Percentiles rank a stretch among this genome's conserved stretches.
phyloP scores from a whole-genome alignment of 495 filamentous ascomycete species.

The Talaromyces ruber region DNA sequence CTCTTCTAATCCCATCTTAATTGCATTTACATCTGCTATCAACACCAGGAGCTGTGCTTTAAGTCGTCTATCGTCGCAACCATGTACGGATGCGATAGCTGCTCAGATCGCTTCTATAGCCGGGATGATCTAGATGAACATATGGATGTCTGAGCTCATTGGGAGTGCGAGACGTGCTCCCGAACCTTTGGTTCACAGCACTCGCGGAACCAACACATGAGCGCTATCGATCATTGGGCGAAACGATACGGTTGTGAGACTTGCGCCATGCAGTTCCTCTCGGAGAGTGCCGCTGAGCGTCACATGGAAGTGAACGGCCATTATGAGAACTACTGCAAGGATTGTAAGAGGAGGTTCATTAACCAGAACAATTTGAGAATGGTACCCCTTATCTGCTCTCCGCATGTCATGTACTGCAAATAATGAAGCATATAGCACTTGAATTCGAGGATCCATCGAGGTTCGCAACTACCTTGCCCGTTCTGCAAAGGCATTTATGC shows the following conservation, averaged over 20 bases:
- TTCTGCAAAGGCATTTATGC: conserved; percentile 33
- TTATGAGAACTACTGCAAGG: conserved; percentile 27
- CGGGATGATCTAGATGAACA: conserved; percentile 15
- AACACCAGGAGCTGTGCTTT: too few relatives aligned
- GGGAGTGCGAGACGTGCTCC: conserved; percentile 32
- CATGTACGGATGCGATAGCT: conserved; percentile 27
- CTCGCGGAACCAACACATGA: conserved; percentile 30
- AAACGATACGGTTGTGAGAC: conserved; percentile 24
- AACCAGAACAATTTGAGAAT: conserved; percentile 29
- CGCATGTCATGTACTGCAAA: background rate
- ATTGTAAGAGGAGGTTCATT: conserved; percentile 25
- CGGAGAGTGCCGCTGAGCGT: conserved; percentile 14
- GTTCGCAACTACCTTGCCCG: conserved; percentile 24
- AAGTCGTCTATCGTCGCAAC: background rate
- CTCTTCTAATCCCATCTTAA: background rate
- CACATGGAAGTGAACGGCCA: conserved; percentile 31
- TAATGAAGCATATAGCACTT: conserved; percentile 25
- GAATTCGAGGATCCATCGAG: conserved; percentile 31
- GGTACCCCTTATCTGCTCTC: conserved; percentile 16
- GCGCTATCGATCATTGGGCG: conserved; percentile 20
- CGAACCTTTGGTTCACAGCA: conserved; percentile 14
- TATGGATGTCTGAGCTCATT: conserved; percentile 20
- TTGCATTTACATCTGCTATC: background rate
- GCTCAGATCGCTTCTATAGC: conserved; percentile 16
- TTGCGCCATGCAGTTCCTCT: conserved; percentile 20